These are phyloP conservation scores for Beauveria caledonica DNA, from an alignment of 2,329 filamentous ascomycete genomes.

Conservation along the genomic window DNA sequence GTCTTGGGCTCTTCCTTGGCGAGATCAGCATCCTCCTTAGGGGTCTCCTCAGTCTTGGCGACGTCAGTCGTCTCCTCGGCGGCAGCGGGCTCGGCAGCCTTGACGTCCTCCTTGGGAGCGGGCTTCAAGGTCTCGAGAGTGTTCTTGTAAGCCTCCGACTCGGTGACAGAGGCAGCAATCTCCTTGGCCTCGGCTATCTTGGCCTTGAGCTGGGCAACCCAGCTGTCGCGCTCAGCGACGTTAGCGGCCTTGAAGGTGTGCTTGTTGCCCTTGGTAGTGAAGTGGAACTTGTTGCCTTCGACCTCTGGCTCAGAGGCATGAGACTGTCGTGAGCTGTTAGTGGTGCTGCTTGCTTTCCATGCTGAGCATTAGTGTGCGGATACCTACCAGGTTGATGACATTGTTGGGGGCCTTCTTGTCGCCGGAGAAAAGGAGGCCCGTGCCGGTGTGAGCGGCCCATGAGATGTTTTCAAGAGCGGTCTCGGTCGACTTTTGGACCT, in stretches of 20 bases:
- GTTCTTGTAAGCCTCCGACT: constrained; percentile 82
- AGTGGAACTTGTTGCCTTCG: constrained; percentile 78
- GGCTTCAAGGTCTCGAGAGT: constrained; percentile 64
- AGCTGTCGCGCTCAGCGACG: constrained; percentile 77
- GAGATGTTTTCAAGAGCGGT: constrained; percentile 71
- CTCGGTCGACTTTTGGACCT: constrained; percentile 75
- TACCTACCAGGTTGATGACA: constrained; percentile 74
- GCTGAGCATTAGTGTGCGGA: neutral
- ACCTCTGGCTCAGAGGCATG: constrained; percentile 63
- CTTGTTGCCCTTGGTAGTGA: constrained; percentile 81
- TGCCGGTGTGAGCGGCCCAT: constrained; percentile 89
- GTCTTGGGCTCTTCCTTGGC: constrained; percentile 43
- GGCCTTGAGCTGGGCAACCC: constrained; percentile 75
- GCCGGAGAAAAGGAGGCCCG: constrained; percentile 86
- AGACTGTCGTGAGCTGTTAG: constrained; percentile 35
- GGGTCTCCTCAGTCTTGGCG: constrained; percentile 37
- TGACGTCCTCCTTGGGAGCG: constrained; percentile 29
- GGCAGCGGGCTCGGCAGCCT: constrained; percentile 15
- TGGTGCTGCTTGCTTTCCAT: neutral
- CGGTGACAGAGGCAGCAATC: constrained; percentile 61
- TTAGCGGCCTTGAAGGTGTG: constrained; percentile 82
- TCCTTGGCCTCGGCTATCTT: constrained; percentile 82
- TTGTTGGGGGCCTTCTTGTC: constrained; percentile 76
- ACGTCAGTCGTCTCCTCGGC: constrained; percentile 46
- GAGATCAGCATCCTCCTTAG: constrained; percentile 27